Conservation (phyloP, 257 asterid genomes). For the Rhazya stricta region DNA sequence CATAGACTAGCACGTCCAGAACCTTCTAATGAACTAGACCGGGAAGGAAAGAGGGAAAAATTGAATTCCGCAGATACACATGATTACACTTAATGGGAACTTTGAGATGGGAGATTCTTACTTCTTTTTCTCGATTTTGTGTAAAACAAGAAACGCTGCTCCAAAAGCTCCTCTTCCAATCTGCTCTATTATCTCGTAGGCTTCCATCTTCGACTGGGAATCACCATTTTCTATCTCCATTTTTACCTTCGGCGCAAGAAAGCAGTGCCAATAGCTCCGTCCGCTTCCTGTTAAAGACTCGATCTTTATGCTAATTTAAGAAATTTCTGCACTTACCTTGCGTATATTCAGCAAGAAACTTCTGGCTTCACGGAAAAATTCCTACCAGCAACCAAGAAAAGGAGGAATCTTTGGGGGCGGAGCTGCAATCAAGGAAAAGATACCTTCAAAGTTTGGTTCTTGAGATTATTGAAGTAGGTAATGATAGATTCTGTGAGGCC, state of each 20-base stretch:
- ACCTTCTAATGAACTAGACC: neutral
- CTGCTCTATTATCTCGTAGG: slow-evolving; percentile 74
- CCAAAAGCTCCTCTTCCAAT: slow-evolving; percentile 90
- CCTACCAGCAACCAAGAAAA: slow-evolving; percentile 19
- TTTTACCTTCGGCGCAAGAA: slow-evolving; percentile 25
- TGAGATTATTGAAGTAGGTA: slow-evolving; percentile 12
- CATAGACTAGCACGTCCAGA: slow-evolving; percentile 3
- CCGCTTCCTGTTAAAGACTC: slow-evolving; percentile 14
- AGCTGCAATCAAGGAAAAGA: slow-evolving; percentile 24
- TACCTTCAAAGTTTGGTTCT: slow-evolving; percentile 19
- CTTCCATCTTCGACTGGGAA: slow-evolving; percentile 62
- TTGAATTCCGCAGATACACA: slow-evolving; percentile 1
- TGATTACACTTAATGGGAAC: slow-evolving; percentile 9
- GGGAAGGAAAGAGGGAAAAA: neutral
- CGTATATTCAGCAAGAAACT: slow-evolving; percentile 25
- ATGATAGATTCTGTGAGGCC: slow-evolving; percentile 15
- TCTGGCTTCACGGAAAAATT: slow-evolving; percentile 18
- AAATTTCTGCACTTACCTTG: slow-evolving; percentile 20
- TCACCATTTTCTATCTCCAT: slow-evolving; percentile 58
- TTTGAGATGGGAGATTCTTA: slow-evolving; percentile 26
- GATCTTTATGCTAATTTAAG: slow-evolving; percentile 17
- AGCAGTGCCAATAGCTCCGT: slow-evolving; percentile 14
- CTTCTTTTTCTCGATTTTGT: slow-evolving; percentile 63
- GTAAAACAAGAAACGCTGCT: slow-evolving; percentile 71
- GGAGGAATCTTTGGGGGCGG: slow-evolving; percentile 9